Conservation (phyloP, 2,329 filamentous ascomycete species). For the Zymoseptoria tritici region DNA sequence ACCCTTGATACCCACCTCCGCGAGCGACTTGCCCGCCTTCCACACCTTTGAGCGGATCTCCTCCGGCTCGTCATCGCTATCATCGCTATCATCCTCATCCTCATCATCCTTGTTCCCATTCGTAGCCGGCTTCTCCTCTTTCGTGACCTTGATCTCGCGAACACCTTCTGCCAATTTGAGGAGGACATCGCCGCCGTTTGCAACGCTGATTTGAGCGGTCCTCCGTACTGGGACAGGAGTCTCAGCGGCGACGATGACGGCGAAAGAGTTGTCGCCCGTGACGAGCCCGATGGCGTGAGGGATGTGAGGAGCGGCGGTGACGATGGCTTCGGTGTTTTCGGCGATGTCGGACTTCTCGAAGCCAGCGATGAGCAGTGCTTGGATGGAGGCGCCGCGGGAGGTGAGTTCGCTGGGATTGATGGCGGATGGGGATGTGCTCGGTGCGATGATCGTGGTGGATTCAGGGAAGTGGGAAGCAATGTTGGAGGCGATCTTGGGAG, state of each 20-base stretch:
- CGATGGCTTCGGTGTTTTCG: constrained; percentile 89
- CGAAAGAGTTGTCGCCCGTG: constrained; percentile 63
- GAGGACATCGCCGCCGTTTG: constrained; percentile 78
- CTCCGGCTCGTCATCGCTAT: constrained; percentile 69
- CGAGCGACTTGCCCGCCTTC: constrained; percentile 76
- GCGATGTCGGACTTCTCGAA: constrained; percentile 92
- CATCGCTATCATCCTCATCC: constrained; percentile 52
- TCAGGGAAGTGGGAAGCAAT: constrained; percentile 73
- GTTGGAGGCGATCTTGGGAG: constrained; percentile 81
- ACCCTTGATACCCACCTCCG: constrained; percentile 75
- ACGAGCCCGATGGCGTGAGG: constrained; percentile 82
- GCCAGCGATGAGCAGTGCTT: constrained; percentile 88
- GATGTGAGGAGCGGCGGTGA: constrained; percentile 89
- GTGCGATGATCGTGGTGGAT: constrained; percentile 70
- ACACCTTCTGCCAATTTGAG: constrained; percentile 82
- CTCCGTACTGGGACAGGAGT: constrained; percentile 85
- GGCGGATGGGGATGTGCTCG: constrained; percentile 66
- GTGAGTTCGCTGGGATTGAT: constrained; percentile 91
- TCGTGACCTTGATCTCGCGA: constrained; percentile 87
- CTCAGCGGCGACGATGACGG: constrained; percentile 72
- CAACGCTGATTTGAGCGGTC: constrained; percentile 67
- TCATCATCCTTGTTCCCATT: constrained; percentile 51
- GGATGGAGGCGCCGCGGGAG: constrained; percentile 85
- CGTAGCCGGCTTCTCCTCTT: constrained; percentile 63
- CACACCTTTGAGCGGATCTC: constrained; percentile 85